Conservation (phyloP, 2,329 filamentous ascomycete species). For the Fusarium scirpi region DNA sequence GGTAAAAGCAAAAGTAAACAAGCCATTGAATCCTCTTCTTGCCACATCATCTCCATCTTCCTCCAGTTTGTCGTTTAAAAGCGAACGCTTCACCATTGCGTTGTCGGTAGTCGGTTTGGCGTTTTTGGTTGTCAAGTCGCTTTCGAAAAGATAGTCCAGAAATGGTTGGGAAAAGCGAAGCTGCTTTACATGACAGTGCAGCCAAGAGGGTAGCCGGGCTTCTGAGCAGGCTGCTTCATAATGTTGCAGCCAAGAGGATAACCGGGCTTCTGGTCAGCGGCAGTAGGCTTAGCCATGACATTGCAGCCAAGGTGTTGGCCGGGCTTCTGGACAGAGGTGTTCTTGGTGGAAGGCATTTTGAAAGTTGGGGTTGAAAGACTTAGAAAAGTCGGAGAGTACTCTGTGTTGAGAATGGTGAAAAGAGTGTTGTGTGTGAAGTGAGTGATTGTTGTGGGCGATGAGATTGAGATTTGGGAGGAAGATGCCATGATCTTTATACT, state of each 20-base stretch:
- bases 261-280: constrained; percentile 34
- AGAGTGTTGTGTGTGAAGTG: constrained; percentile 37
- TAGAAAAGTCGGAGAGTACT: constrained; percentile 42
- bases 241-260: constrained; percentile 47
- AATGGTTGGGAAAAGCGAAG: background rate
- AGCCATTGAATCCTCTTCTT: constrained; percentile 29
- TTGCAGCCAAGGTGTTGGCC: constrained; percentile 47
- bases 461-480: constrained; percentile 5
- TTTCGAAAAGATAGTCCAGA: constrained; percentile 7
- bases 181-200: constrained; percentile 53
- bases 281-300: constrained; percentile 49
- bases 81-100: constrained; percentile 6
- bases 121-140: constrained; percentile 6
- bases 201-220: constrained; percentile 45
- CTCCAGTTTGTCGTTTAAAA: constrained; percentile 16
- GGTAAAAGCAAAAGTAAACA: constrained; percentile 25
- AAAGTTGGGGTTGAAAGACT: constrained; percentile 46
- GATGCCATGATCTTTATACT: constrained; percentile 40
- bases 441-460: constrained; percentile 30
- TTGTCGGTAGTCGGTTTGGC: background rate
- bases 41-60: constrained; percentile 23
- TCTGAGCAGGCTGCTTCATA: constrained; percentile 48
- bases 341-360: constrained; percentile 51
- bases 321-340: constrained; percentile 43
- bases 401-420: constrained; percentile 45